Evolutionary conservation across 768 basidiomycete genomes (phyloP), one percentile per base, ranked within the genome.

Genomic region (Naganishia friedmannii): DNA sequence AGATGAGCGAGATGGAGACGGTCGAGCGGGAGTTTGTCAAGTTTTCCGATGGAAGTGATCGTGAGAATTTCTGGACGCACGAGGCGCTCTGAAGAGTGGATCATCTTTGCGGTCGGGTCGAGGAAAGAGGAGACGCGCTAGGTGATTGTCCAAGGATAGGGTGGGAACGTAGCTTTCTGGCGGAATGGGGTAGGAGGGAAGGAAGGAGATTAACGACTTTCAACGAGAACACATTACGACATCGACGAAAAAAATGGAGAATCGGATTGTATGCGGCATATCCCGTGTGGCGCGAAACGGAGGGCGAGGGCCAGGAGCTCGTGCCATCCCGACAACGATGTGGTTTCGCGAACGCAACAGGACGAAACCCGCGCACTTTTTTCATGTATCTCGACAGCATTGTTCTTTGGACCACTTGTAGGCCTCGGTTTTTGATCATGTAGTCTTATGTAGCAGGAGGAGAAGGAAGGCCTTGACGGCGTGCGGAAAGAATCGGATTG

Each of bases 11-110:
- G 60, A 63, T 63, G 60, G 60, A 63, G 60, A 63, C 37, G 39
- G 60, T 63, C 39, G 60, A 63, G 26, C 60, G 60, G n/a, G 60
- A 63, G 26, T 63, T 63, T 46, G 60, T 63, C n/a, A 63, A 63
- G 39, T 63, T 63, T 29, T 63, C 60, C 23, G 60, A 63, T 63
- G 60, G 60, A 15, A 63, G 60, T 19, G 60, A 63, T 26, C 60
- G 60, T 13, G 60, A 63, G 29, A 45, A 45, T 26, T 63, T 63
- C 26, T 63, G 60, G 60, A 45, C 39, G 42, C 39, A 63, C 42
- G 60, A 46, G 23, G 29, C 60, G 60, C 60, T 45, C 12, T 58
- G 48, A 51, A n/a, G 48, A 46, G 45, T 46, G 45, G 7, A n/a
- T n/a, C 12, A 4, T 37, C 45, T 46, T 15, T 46, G 45, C 17